A percentile compares a stretch with the other conserved stretches of the same genome.
Evolutionary conservation across 2,329 filamentous ascomycete species (phyloP).

Genomic region (Paecilomyces dactylethromorphus): DNA sequence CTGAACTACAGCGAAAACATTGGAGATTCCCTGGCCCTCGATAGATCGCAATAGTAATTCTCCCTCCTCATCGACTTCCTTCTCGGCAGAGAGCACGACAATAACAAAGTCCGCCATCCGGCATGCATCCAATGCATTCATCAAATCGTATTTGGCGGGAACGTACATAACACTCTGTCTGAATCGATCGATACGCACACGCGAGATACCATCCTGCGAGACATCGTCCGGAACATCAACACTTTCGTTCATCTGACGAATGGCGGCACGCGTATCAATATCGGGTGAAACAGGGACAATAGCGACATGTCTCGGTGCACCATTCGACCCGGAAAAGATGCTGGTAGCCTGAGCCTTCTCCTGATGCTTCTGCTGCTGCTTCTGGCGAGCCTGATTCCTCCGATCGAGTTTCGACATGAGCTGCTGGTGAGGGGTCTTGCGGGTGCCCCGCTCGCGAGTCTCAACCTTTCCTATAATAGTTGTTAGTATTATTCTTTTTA

Average conservation of each 20-base stretch:
- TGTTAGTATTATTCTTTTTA: constrained; percentile 5
- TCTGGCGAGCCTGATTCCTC: constrained; percentile 89
- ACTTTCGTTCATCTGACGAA: constrained; percentile 66
- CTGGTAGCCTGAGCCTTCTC: constrained; percentile 73
- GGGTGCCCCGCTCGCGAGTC: constrained; percentile 60
- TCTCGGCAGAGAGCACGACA: constrained; percentile 71
- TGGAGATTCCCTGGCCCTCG: constrained; percentile 91
- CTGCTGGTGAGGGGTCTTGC: constrained; percentile 90
- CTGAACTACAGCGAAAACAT: constrained; percentile 78
- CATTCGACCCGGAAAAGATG: constrained; percentile 80
- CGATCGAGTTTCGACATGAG: constrained; percentile 96
- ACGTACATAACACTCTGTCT: constrained; percentile 91
- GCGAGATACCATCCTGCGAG: constrained; percentile 51
- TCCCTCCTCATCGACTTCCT: constrained; percentile 71
- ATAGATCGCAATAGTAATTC: constrained; percentile 80
- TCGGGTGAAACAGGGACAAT: constrained; percentile 77
- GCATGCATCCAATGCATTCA: constrained; percentile 75
- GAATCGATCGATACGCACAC: constrained; percentile 77
- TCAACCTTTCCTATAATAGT: constrained; percentile 67
- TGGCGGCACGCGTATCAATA: constrained; percentile 59
- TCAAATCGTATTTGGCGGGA: constrained; percentile 64
- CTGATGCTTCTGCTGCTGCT: constrained; percentile 73
- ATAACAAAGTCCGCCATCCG: constrained; percentile 87
- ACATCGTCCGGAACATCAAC: constrained; percentile 68
- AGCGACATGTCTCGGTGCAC: constrained; percentile 80